Evolutionary conservation across 1,139 yeast genomes (phyloP).

Genomic region (Taiozyma sp.): DNA sequence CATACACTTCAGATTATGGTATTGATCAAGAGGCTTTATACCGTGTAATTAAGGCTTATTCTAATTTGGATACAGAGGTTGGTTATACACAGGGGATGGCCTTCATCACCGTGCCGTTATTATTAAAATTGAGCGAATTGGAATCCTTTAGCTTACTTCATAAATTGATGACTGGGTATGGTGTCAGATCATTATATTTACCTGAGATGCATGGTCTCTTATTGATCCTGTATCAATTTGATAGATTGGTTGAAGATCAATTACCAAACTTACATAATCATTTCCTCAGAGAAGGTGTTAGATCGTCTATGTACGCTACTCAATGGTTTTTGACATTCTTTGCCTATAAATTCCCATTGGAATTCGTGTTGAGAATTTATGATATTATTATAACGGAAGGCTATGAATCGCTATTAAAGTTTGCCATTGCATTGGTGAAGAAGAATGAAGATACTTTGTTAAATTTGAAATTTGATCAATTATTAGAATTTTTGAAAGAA

Average conservation of each 20-base stretch:
- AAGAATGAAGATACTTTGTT: constrained; percentile 59
- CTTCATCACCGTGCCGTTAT: constrained; percentile 78
- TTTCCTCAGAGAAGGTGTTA: constrained; percentile 76
- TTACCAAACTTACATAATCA: constrained; percentile 71
- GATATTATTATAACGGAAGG: constrained; percentile 91
- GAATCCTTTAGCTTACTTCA: constrained; percentile 84
- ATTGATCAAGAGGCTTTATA: constrained; percentile 60
- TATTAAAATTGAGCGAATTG: constrained; percentile 73
- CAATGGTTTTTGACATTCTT: constrained; percentile 96
- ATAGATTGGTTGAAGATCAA: constrained; percentile 67
- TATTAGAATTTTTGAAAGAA: constrained; percentile 74
- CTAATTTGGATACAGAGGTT: constrained; percentile 84
- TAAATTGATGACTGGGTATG: constrained; percentile 80
- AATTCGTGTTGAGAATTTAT: constrained; percentile 74
- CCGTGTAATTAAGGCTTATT: constrained; percentile 78
- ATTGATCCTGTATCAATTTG: constrained; percentile 81
- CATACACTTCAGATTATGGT: constrained; percentile 60
- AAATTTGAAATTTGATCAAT: constrained; percentile 64
- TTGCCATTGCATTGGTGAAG: constrained; percentile 73
- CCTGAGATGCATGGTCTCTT: constrained; percentile 96
- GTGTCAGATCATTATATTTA: constrained; percentile 67
- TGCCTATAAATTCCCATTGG: constrained; percentile 88
- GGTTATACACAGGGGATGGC: constrained; percentile 99
- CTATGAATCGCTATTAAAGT: constrained; percentile 72
- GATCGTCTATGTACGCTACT: constrained; percentile 90